Percentiles rank a stretch among this genome's conserved stretches.
phyloP scores from a whole-genome alignment of 2,329 filamentous ascomycete genomes.

The Blastomyces percursus region DNA sequence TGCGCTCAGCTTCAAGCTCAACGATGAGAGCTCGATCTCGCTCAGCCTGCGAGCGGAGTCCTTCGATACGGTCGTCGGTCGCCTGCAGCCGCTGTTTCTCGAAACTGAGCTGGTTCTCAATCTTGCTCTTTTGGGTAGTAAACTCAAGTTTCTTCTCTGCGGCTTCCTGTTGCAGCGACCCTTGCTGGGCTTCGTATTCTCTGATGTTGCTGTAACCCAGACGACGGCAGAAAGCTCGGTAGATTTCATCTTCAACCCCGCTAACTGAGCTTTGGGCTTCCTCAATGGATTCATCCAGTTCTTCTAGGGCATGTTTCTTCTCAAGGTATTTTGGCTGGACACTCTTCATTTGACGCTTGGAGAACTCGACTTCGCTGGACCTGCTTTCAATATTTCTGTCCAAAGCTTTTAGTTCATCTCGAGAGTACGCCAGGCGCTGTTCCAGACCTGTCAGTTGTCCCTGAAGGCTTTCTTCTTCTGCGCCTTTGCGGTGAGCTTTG shows the following conservation, averaged over 20 bases:
- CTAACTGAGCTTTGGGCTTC: constrained; percentile 55
- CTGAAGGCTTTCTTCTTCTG: constrained; percentile 69
- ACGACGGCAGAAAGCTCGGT: constrained; percentile 70
- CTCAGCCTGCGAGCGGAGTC: constrained; percentile 55
- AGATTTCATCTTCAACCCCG: constrained; percentile 78
- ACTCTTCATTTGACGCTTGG: constrained; percentile 61
- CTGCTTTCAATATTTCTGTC: constrained; percentile 78
- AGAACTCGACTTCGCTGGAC: constrained; percentile 65
- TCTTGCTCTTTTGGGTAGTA: constrained; percentile 58
- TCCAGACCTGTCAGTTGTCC: constrained; percentile 71
- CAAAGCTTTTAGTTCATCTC: constrained; percentile 65
- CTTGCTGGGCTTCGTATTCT: constrained; percentile 87
- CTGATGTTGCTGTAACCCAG: constrained; percentile 83
- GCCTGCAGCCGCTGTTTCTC: constrained; percentile 62
- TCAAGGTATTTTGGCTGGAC: constrained; percentile 67
- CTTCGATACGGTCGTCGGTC: constrained; percentile 57
- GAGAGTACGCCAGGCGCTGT: constrained; percentile 58
- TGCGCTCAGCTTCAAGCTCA: constrained; percentile 60
- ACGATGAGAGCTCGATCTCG: constrained; percentile 59
- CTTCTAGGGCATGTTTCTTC: constrained; percentile 57
- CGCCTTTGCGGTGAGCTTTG: constrained; percentile 61
- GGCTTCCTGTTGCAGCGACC: constrained; percentile 80
- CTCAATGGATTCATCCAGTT: constrained; percentile 46
- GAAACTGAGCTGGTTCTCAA: constrained; percentile 51
- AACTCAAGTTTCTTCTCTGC: constrained; percentile 80